Evolutionary conservation across 2,329 filamentous ascomycete genomes (phyloP).

Genomic region (Tolypocladium pustulatum): DNA sequence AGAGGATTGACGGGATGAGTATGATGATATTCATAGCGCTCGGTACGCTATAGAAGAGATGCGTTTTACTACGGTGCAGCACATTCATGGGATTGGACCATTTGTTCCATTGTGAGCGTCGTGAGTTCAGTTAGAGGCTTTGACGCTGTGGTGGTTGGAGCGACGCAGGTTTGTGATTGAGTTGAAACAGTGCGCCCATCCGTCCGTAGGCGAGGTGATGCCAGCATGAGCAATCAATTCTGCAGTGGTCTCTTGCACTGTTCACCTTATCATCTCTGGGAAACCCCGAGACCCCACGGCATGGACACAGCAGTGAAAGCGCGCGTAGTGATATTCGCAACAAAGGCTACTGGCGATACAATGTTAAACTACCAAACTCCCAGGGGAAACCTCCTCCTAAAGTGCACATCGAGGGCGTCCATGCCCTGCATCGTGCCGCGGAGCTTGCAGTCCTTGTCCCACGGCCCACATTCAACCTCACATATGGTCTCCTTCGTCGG

Average conservation of each 20-base stretch:
- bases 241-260: too few species aligned
- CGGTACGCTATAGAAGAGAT: constrained; percentile 2
- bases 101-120: neutral
- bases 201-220: neutral
- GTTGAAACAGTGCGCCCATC: neutral
- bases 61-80: neutral
- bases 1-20: constrained; percentile 12
- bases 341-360: neutral
- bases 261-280: too few species aligned
- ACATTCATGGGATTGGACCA: neutral
- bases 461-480: constrained; percentile 7
- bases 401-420: neutral
- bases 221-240: too few species aligned
- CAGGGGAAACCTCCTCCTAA: neutral
- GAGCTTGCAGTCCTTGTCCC: constrained; percentile 5
- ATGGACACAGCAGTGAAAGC: neutral
- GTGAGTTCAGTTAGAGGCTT: neutral
- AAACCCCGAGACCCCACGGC: too few species aligned
- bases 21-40: constrained; percentile 9
- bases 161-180: neutral
- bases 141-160: neutral
- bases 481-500: constrained; percentile 9
- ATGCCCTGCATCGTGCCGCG: too few species aligned
- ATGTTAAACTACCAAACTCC: neutral
- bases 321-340: neutral